phyloP scores from a whole-genome alignment of 768 basidiomycete genomes.

The Trametes punicea region DNA sequence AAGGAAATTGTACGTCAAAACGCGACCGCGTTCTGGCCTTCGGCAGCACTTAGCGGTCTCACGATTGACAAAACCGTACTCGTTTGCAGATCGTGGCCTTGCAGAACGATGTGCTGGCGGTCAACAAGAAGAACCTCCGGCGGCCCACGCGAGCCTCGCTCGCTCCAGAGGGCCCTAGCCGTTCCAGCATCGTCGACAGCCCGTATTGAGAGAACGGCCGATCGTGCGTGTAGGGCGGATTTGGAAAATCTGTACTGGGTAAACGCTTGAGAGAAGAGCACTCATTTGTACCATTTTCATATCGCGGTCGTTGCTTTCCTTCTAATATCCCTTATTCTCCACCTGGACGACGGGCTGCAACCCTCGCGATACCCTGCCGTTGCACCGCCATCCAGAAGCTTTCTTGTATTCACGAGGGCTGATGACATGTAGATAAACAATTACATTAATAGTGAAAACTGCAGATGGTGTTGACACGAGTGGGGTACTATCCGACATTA shows the following conservation, averaged over 20 bases:
- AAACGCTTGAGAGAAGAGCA: slow-evolving; percentile 5
- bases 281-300: slow-evolving; percentile 12
- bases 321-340: background rate
- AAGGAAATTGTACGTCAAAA: slow-evolving; percentile 78
- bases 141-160: slow-evolving; percentile 78
- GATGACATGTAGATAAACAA: slow-evolving; percentile 1
- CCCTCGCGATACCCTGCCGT: background rate
- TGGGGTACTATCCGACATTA: slow-evolving; percentile 12
- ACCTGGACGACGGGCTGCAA: background rate
- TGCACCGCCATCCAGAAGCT: background rate
- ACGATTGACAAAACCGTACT: background rate
- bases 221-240: background rate
- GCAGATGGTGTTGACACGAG: background rate
- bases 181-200: slow-evolving; percentile 62
- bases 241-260: background rate
- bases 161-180: slow-evolving; percentile 45
- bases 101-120: slow-evolving; percentile 87
- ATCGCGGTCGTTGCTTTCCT: background rate
- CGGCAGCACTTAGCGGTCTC: slow-evolving; percentile 5
- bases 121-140: slow-evolving; percentile 91
- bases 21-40: background rate
- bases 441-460: slow-evolving; percentile 15
- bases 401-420: background rate
- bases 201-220: slow-evolving; percentile 23
- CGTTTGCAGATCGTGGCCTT: slow-evolving; percentile 81